Base-by-base conservation (phyloP, 2,329 filamentous ascomycete genomes). In the Alternaria hordeiaustralica region DNA sequence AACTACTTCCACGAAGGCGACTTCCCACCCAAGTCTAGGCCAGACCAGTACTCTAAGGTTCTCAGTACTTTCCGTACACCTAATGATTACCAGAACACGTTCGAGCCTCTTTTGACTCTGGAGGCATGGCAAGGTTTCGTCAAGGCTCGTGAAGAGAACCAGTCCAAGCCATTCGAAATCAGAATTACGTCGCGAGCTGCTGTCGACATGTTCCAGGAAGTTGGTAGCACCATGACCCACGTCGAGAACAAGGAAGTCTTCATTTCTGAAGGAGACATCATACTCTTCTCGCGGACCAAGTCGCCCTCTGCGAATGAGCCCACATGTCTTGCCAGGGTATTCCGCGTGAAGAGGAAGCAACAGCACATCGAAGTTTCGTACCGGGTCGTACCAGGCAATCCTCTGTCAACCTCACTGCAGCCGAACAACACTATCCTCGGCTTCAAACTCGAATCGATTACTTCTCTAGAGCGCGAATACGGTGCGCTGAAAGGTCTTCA, bases 71-170 rank as follows among this genome's bases (percentile, higher is more conserved):
- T 97, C 80, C 80, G 84, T 26, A 90, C 93, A 70, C 92, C 94
- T 0, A 82, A 83, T 46, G 89, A 92, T 54, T 99, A 99, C 77
- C 92, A 96, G 77, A 86, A 88, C 63, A 97, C 94, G 0, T 99
- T 99, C 79, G 90, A 96, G 69, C 94, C 95, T 6, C 85, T 99
- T 21, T 86, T 99, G 33, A 89, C 96, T 28, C 90, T 97, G 25
- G 96, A 99, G 83, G 95, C 95, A 28, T 99, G 96, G 96, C 92
- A 96, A 76, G 92, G 92, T 5, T 96, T 99, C 77, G 90, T 96
- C 55, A 94, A 93, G 54, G 88, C 92, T 20, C 94, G 94, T 77
- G 93, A 97, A 74, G 96, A 99, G 79, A 88, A 90, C 51, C 92
- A 87, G 20, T 89, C 89, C 67, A 93, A 91, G 75, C 84, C 92